Percentiles rank a stretch among this genome's conserved stretches.
phyloP scores from a whole-genome alignment of 2,329 filamentous ascomycete genomes.

The Fusarium brachygibbosum region DNA sequence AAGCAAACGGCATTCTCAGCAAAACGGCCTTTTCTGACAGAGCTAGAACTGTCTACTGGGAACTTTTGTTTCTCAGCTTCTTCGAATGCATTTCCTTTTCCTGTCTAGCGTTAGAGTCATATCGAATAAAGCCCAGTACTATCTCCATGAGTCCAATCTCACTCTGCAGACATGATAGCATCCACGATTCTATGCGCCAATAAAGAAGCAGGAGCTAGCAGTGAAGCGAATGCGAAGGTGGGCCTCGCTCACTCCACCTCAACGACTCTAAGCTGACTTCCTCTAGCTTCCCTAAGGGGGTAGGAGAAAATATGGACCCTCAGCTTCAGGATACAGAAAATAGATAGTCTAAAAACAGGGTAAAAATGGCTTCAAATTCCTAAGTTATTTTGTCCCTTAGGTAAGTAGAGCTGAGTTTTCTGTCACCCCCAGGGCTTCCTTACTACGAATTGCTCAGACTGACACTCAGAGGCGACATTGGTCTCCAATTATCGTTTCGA shows the following conservation, averaged over 20 bases:
- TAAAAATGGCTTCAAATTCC: no score
- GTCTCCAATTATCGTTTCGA: conserved; percentile 12
- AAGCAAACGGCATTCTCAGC: neutral
- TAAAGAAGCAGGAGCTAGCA: neutral
- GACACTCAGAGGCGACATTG: neutral
- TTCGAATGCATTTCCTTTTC: conserved; percentile 26
- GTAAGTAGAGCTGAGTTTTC: no score
- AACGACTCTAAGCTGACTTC: conserved; percentile 16
- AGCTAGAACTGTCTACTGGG: no score
- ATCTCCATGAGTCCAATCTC: neutral
- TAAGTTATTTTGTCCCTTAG: no score
- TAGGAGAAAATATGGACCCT: no score
- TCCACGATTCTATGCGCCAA: neutral
- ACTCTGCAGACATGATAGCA: neutral
- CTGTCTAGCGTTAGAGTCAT: conserved; percentile 17
- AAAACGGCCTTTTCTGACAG: neutral
- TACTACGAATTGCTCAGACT: conserved; percentile 2
- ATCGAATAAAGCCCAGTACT: neutral
- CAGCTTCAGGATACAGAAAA: no score
- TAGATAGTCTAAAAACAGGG: no score
- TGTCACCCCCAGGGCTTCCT: no score
- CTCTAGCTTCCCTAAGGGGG: conserved; percentile 3
- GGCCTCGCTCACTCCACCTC: conserved; percentile 23
- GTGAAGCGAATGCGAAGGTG: conserved; percentile 40
- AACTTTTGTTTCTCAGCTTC: neutral